Conservation (phyloP, 495 filamentous ascomycete genomes). For the Annulohypoxylon bovei region DNA sequence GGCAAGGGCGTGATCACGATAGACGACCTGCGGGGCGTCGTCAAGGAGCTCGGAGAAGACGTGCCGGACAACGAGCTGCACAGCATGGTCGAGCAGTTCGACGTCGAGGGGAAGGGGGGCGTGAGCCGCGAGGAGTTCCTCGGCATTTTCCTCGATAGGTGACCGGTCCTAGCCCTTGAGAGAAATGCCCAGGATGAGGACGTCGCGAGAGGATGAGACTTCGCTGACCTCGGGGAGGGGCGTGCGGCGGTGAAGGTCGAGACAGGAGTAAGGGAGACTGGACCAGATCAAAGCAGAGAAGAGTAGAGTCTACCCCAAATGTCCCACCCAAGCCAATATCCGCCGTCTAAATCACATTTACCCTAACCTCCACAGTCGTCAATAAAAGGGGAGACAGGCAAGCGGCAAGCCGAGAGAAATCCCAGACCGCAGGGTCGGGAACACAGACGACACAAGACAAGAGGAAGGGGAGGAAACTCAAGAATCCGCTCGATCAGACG, state of each 20-base stretch:
- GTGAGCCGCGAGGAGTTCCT: slow-evolving; percentile 93
- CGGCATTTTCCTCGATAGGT: slow-evolving; percentile 49
- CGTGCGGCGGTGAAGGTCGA: neutral
- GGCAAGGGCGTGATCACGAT: slow-evolving; percentile 86
- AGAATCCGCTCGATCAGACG: neutral
- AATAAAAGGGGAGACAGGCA: neutral
- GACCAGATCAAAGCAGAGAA: neutral
- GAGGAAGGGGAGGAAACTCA: neutral
- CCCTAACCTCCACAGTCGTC: neutral
- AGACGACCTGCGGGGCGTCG: slow-evolving; percentile 85
- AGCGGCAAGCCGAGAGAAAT: slow-evolving; percentile 30
- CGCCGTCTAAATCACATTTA: neutral
- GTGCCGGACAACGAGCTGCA: slow-evolving; percentile 90
- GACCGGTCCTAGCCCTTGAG: neutral
- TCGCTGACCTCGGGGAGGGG: neutral
- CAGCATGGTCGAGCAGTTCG: slow-evolving; percentile 99
- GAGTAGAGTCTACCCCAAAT: neutral
- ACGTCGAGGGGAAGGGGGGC: slow-evolving; percentile 88
- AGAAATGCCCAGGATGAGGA: neutral
- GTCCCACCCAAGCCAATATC: neutral
- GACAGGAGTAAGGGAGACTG: neutral
- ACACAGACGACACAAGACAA: neutral
- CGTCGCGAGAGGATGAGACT: neutral
- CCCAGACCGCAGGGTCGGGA: neutral
- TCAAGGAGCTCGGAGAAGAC: slow-evolving; percentile 88